Base-by-base conservation (phyloP, 2,329 filamentous ascomycete species). In the Myriosclerotinia curreyana region DNA sequence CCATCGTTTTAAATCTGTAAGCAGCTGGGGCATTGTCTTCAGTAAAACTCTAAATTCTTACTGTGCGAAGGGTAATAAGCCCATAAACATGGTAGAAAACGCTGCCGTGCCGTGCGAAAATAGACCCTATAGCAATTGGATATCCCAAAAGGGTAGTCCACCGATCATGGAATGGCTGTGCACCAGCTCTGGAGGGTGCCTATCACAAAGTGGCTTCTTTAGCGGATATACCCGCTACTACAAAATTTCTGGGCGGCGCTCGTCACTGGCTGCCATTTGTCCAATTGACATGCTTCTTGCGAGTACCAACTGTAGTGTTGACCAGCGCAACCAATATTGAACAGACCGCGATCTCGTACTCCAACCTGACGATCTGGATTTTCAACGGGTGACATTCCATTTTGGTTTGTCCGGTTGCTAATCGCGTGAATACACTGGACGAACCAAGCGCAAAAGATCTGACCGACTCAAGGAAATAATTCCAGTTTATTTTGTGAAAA, bases 181-280 rank as follows among this genome's bases (percentile, higher is more conserved):
- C 61, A 56, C 52, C 42, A 49, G 42, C 44, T 50, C 22, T 53
- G 44, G 36, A 63, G 58, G 52, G 34, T 62, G 48, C 31, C 52
- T 63, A 63, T 59, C 44, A 63, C 61, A 51, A 59, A 59, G 42
- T 50, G 25, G 22, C 50, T 49, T 25, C 61, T 40, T 40, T 28
- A 48, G 52, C 61, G 61, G 52, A 63, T 59, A 63, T 50, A 50
- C 44, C 61, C 61, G 61, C 53, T 49, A 63, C 53, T 52, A 63
- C 61, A 34, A 59, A 25, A 40, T 36, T 54, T 50, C 42, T 58
- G 34, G 52, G 61, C 61, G 52, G 61, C 61, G 50, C 38, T 22
- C 42, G 36, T 60, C 44, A 51, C 12, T 50, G 46, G 22, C 34
- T 60, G 25, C 58, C 58, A 60, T 60, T 60, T 52, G 58, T 60